Evolutionary conservation across 202 grass and related monocot genomes (phyloP).

Genomic region (Schoenoplectus tabernaemontani): DNA sequence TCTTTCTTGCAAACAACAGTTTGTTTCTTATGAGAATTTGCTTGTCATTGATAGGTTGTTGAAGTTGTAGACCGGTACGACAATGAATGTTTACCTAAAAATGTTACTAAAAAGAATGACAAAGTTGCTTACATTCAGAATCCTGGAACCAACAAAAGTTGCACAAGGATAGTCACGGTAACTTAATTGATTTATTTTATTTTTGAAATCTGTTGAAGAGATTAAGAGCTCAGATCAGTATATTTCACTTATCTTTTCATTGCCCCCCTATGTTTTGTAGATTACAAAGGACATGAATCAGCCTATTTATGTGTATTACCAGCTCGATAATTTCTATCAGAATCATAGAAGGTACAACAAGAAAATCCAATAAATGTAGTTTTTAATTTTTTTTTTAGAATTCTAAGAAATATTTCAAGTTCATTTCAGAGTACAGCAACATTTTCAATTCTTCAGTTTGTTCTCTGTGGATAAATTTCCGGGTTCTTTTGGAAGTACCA

Average conservation of each 20-base stretch:
- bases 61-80: conserved; percentile 84
- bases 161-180: conserved; percentile 70
- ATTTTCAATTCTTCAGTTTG: background rate
- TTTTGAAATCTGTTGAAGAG: background rate
- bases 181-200: conserved; percentile 17
- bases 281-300: conserved; percentile 70
- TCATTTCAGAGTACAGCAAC: background rate
- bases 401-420: conserved; percentile 13
- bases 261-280: conserved; percentile 31
- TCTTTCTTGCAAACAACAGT: background rate
- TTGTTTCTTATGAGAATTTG: background rate
- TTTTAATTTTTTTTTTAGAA: too few species aligned
- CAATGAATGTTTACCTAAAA: conserved; percentile 43
- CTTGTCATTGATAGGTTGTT: conserved; percentile 60
- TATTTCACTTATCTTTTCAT: background rate
- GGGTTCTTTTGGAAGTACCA: background rate
- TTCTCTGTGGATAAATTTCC: too few species aligned
- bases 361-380: background rate
- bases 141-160: conserved; percentile 38
- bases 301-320: conserved; percentile 94
- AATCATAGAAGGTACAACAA: conserved; percentile 89
- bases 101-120: conserved; percentile 39
- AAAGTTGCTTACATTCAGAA: conserved; percentile 70
- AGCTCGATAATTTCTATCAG: conserved; percentile 99
- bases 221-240: background rate